Evolutionary conservation across 2,329 filamentous ascomycete genomes (phyloP), one percentile per base, ranked within the genome.

Genomic region (Aureobasidium melanogenum): DNA sequence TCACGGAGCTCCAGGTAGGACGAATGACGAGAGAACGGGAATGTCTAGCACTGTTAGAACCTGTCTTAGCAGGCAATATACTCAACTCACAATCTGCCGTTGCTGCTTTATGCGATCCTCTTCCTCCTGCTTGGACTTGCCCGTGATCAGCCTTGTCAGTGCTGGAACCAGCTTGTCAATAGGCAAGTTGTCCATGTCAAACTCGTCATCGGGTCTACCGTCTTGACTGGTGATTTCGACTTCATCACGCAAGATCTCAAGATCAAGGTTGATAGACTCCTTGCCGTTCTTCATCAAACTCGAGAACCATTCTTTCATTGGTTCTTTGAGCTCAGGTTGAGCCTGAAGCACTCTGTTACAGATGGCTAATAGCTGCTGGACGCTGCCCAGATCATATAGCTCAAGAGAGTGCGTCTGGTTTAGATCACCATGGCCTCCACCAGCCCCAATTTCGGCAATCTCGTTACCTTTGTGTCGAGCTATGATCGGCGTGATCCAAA

Each of bases 11-110:
- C 93, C 0, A 79, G 76, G 63, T 94, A 93, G 0, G 90, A 96
- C 0, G 93, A 95, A 72, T 97, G 93, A 0, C 93, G 83, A 0
- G 93, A 93, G 69, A 92, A 97, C 0, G 92, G 89, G 66, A 96
- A 97, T 22, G 76, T 79, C 69, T 70, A 34, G 9, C 10, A 19
- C 14, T 38, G 60, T 66, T 30, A 54, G 38, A 41, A 66, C 55
- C 26, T 15, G 8, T 15, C 2, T 2, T 17, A 39, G 14, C 5
- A 34, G 14, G 9, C 22, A 15, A 26, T 26, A 41, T 17, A 12
- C 26, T 22, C 43, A 5, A 63, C 67, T 62, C 54, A 70, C 68
- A 56, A 73, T 69, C 7, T 67, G 66, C 52, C 47, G 36, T 19
- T 52, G 66, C 68, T 9, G 68, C 67, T 57, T 43, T 19, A 46